Percentiles rank a stretch among this genome's conserved stretches.
Conservation (phyloP, 2,329 filamentous ascomycete genomes). For the Botrytis pseudocinerea region DNA sequence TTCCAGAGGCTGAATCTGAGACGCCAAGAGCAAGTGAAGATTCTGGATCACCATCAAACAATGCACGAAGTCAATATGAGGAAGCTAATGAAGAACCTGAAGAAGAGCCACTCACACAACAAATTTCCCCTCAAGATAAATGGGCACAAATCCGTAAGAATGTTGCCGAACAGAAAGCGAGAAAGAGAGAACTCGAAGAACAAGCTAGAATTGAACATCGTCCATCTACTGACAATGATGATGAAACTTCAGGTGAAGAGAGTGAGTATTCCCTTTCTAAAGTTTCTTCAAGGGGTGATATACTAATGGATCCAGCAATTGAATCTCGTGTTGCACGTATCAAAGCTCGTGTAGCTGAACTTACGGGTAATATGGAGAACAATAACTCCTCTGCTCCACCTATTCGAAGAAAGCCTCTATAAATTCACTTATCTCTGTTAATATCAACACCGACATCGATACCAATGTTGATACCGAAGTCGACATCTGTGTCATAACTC, state of each 20-base stretch:
- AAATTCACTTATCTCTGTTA: not conserved
- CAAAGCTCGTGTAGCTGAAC: constrained; percentile 92
- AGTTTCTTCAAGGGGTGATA: not conserved
- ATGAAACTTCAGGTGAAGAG: constrained; percentile 93
- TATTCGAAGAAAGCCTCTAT: constrained; percentile 21
- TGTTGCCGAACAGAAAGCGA: constrained; percentile 75
- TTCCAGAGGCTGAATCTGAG: constrained; percentile 49
- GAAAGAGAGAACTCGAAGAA: constrained; percentile 65
- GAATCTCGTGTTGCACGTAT: constrained; percentile 96
- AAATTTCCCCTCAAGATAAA: constrained; percentile 59
- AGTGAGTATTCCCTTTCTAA: constrained; percentile 59
- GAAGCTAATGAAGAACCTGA: constrained; percentile 40
- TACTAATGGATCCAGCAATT: constrained; percentile 63
- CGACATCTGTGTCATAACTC: not conserved
- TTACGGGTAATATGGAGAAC: constrained; percentile 79
- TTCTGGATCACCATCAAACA: constrained; percentile 42
- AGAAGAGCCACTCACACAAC: constrained; percentile 30
- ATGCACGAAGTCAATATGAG: constrained; percentile 28
- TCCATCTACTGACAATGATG: constrained; percentile 65
- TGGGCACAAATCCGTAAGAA: constrained; percentile 98
- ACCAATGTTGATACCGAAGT: not conserved
- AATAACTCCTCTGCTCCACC: constrained; percentile 26
- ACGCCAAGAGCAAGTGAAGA: constrained; percentile 43
- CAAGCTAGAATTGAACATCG: constrained; percentile 56
- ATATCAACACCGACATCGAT: not conserved